Evolutionary conservation across 2,329 filamentous ascomycete genomes (phyloP).

Genomic region (Botrytis squamosa): DNA sequence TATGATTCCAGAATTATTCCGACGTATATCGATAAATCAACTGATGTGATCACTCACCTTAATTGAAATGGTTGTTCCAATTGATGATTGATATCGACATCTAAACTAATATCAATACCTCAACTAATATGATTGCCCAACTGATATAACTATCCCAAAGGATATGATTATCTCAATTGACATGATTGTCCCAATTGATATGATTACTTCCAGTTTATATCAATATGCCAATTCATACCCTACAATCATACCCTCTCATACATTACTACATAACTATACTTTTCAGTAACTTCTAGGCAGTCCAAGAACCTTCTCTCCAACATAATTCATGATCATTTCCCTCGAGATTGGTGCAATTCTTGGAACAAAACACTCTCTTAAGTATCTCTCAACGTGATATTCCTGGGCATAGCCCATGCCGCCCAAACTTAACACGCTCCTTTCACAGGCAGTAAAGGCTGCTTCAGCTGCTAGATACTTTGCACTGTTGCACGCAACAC

Average conservation of each 20-base stretch:
- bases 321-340: conserved; percentile 76
- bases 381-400: conserved; percentile 64
- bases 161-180: too few species aligned
- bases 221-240: too few species aligned
- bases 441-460: conserved; percentile 61
- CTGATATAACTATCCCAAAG: too few species aligned
- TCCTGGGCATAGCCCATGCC: conserved; percentile 66
- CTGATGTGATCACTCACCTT: too few species aligned
- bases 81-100: too few species aligned
- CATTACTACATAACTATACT: not conserved
- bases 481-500: conserved; percentile 65
- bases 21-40: too few species aligned
- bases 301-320: conserved; percentile 65
- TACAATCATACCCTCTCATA: not conserved
- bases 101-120: too few species aligned
- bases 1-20: too few species aligned
- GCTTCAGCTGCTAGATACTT: conserved; percentile 70
- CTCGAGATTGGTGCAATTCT: conserved; percentile 63
- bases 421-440: conserved; percentile 57
- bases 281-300: conserved; percentile 65
- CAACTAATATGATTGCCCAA: too few species aligned
- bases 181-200: too few species aligned
- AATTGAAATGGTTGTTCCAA: too few species aligned
- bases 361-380: conserved; percentile 64
- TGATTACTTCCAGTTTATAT: too few species aligned